Conservation (phyloP, 306 rosid species). For the Cicer yamashitae region DNA sequence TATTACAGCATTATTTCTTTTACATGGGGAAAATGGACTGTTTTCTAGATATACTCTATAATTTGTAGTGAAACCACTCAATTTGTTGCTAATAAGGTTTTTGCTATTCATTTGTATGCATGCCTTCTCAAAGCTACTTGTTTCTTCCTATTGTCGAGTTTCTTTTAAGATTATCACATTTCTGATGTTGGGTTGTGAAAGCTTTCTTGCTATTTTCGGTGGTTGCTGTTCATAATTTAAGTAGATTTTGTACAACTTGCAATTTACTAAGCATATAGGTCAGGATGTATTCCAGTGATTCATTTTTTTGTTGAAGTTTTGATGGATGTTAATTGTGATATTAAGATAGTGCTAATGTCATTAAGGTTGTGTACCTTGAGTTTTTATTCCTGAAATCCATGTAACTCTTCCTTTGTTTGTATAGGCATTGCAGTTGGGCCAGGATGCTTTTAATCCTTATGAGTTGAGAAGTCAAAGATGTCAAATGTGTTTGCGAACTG, state of each 20-base stretch:
- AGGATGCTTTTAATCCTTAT: conserved; percentile 64
- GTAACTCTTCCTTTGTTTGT: conserved; percentile 39
- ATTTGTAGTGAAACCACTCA: not conserved
- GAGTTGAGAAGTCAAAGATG: conserved; percentile 89
- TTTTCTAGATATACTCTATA: not conserved
- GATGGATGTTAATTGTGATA: conserved; percentile 35
- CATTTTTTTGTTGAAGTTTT: not conserved
- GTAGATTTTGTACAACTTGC: not conserved
- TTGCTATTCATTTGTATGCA: not conserved
- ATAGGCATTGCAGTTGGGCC: conserved; percentile 95
- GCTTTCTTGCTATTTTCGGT: not conserved
- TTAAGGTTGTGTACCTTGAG: conserved; percentile 4
- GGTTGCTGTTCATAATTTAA: not conserved
- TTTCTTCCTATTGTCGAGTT: not conserved
- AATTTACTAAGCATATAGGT: not conserved
- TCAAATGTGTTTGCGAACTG: conserved; percentile 95
- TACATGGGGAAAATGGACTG: not conserved
- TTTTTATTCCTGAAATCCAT: conserved; percentile 10
- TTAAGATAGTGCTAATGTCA: not conserved
- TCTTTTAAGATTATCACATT: not conserved
- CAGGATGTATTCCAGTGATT: not conserved
- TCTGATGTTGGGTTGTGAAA: not conserved
- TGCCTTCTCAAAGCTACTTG: not conserved
- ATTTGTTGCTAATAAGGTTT: not conserved
- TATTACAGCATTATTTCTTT: not conserved